Evolutionary conservation across 768 basidiomycete species (phyloP), one percentile per base, ranked within the genome.

Genomic region (Tulasnella sp.): DNA sequence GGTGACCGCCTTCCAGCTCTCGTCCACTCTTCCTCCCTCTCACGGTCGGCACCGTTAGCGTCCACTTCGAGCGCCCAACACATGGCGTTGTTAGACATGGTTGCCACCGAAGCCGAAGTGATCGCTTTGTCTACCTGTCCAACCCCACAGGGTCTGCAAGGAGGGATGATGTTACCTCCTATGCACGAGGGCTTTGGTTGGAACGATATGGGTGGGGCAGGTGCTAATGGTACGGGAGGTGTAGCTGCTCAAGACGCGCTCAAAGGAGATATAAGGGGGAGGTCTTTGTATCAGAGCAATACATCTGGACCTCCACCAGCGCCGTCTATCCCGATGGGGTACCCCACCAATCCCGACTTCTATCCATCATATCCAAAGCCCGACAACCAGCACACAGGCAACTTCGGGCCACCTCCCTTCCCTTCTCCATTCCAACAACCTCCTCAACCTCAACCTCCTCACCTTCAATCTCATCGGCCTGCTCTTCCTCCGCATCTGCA

Each of bases 1-100:
- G 34, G 34, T 15, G 34, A 38, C 5, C 38, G 27, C 4, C 22
- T 42, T 2, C 34, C 54, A 2, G 41, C 27, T 56, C 54, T 25
- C 38, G 29, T 46, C 41, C 21, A 38, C 25, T 43, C 54, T 19
- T 56, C 41, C 12, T 42, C 42, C 21, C 29, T 43, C 17, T 25
- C 34, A 2, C 54, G 29, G 19, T 27, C 54, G 41, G 27, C 54
- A 12, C 25, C 38, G 15, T 44, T 43, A n/a, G 21, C 54, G 3
- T 56, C 54, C 25, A 43, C 22, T 7, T 38, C 34, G 8, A 56
- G 41, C 17, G 42, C 41, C 17, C 54, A 56, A 27, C 54, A 56
- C 12, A 38, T 56, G 41, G 54, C 54, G 8, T 21, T 56, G 41
- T 43, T 56, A 12, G 54, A 56, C 8, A 56, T 56, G 54, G 54